Evolutionary conservation across 805 yeast genomes (phyloP).

Genomic region (Candida silvatica): DNA sequence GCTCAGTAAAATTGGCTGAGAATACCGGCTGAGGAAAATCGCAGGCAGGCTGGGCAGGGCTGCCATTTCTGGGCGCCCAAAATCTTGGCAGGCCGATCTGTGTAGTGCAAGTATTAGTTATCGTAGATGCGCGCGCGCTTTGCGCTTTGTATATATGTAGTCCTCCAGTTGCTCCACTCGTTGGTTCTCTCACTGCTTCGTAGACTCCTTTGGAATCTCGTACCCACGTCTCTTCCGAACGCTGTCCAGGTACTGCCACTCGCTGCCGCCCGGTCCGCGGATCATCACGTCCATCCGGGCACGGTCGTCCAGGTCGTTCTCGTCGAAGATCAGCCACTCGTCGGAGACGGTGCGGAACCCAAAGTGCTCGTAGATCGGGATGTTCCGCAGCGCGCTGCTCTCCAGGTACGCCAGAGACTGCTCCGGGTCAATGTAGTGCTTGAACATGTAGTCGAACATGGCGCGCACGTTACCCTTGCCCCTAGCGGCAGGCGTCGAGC

Average conservation of each 20-base stretch:
- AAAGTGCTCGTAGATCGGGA: conserved; percentile 45
- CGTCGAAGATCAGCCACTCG: conserved; percentile 33
- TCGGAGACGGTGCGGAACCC: conserved; percentile 42
- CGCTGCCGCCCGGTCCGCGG: conserved; percentile 25
- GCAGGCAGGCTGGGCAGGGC: no score
- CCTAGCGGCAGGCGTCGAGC: conserved; percentile 33
- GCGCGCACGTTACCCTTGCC: conserved; percentile 50
- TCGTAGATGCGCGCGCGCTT: no score
- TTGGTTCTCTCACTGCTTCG: not conserved
- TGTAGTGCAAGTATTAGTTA: not conserved
- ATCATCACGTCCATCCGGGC: conserved; percentile 32
- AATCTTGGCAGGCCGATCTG: not conserved
- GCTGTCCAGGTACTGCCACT: conserved; percentile 20
- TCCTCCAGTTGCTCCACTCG: no score
- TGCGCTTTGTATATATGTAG: no score
- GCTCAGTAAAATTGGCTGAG: no score
- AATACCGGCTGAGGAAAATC: no score
- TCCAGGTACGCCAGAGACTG: conserved; percentile 39
- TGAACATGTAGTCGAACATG: conserved; percentile 40
- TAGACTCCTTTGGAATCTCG: conserved; percentile 13
- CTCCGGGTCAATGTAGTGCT: conserved; percentile 33
- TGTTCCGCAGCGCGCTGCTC: conserved; percentile 34
- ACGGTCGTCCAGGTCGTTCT: conserved; percentile 18
- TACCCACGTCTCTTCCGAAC: conserved; percentile 19
- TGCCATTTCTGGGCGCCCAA: no score